Base-by-base conservation (phyloP, 805 yeast species). In the Kodamaea laetipori region DNA sequence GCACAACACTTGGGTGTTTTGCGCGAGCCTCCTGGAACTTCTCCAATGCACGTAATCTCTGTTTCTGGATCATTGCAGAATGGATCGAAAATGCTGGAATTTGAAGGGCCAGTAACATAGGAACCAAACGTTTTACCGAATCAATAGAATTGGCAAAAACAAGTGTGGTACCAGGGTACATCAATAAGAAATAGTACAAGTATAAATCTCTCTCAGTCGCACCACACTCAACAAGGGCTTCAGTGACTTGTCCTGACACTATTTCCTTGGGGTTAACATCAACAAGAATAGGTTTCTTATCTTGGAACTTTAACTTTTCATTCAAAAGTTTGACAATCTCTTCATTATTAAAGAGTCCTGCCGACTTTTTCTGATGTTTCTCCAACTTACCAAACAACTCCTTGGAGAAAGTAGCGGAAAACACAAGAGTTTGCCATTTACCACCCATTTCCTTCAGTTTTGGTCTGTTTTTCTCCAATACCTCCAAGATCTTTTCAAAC, bases 61-160 rank as follows among this genome's bases (percentile, higher is more conserved):
- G 96, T 57, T 90, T 92, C 62, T 94, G 99, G 36, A 86, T 77
- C 98, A 94, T 92, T 16, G 90, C 82, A 2, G 98, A 90, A 61
- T 94, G 97, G 38, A 94, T 78, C 6, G 92, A 83, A 55, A 86
- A 83, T 3, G 82, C 73, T 5, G 86, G 80, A 25, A 92, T 71
- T 9, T 78, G 77, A 40, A 94, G 71, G 58, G 82, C 81, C 50
- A 76, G 83, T 47, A 94, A 72, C 47, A 84, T 76, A 6, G 92
- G 92, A 8, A 81, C 84, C 25, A 94, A 62, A 51, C 97, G 80
- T 61, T 90, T 89, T 37, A 92, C 98, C 0, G 96, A 82, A 56
- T 92, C 97, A 56, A 94, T 90, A n/a, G 95, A 82, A 65, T 94
- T 94, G 51, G 96, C 90, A 61, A 94, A 94, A 3, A 92, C 92